Evolutionary conservation across 2,329 filamentous ascomycete genomes (phyloP).

Genomic region (Diaporthe humulicola): DNA sequence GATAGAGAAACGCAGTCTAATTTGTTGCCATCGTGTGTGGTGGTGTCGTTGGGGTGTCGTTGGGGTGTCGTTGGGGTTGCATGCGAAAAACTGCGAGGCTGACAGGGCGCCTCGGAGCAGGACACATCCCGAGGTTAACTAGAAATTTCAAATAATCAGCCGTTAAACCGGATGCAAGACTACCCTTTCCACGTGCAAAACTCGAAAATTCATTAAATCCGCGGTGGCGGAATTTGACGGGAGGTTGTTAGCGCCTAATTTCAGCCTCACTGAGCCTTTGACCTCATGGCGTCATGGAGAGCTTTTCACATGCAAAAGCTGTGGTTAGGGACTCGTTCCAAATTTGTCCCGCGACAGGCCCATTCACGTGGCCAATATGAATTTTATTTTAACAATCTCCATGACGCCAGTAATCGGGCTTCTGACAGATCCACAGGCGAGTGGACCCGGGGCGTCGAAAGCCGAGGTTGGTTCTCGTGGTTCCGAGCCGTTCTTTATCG

Average conservation of each 20-base stretch:
- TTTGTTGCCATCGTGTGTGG: not conserved
- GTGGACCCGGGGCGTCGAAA: slow-evolving; percentile 32
- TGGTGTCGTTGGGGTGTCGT: not conserved
- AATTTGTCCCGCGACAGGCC: not conserved
- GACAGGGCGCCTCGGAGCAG: not conserved
- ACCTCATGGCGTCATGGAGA: slow-evolving; percentile 19
- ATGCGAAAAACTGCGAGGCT: not conserved
- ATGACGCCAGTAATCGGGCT: slow-evolving; percentile 14
- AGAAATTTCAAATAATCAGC: not conserved
- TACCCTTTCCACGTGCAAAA: slow-evolving; percentile 9
- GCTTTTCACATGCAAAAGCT: slow-evolving; percentile 11
- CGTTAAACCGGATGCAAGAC: not conserved
- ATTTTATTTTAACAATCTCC: slow-evolving; percentile 6
- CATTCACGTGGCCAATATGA: slow-evolving; percentile 10
- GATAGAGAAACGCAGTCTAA: not conserved
- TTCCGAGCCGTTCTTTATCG: slow-evolving; percentile 33
- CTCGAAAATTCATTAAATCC: not conserved
- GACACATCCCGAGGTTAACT: not conserved
- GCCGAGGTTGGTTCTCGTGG: slow-evolving; percentile 35
- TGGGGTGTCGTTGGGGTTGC: not conserved
- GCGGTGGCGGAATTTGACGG: slow-evolving; percentile 15
- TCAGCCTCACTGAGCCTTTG: slow-evolving; percentile 14
- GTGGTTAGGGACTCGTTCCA: not conserved
- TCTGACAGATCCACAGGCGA: slow-evolving; percentile 25
- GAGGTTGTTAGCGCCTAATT: slow-evolving; percentile 7